Base-by-base conservation (phyloP, 2,329 filamentous ascomycete genomes). In the Paecilomyces sp. region DNA sequence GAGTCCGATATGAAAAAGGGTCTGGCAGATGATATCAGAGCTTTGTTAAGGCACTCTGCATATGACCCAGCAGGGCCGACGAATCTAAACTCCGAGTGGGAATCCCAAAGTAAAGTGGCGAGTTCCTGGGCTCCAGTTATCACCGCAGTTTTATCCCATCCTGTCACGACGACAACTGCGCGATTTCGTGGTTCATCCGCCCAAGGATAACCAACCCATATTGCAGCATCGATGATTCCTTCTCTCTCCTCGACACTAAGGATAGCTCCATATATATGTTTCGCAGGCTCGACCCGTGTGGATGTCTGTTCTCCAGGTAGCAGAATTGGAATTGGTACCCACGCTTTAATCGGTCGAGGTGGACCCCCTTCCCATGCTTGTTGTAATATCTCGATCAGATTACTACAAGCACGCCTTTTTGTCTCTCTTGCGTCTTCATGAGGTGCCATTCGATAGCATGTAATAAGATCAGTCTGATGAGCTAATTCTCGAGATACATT, bases 171-270 rank as follows among this genome's bases (percentile, higher is more conserved):
- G 2, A 83, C 75, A 1, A 70, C 78, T 0, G 80, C 82, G 6
- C 78, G 74, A 60, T 83, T 82, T 22, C 82, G 74, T 24, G 79
- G 80, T 65, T 82, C 81, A 60, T 84, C 82, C 0, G 82, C 82
- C 82, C 82, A 83, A 0, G 81, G 78, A 62, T 84, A 84, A 1
- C 82, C 82, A 0, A 83, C 81, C 81, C 82, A 84, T 30, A 83
- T 75, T 0, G 80, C 80, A 0, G 81, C 81, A 64, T 84, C 82
- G 12, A 83, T 68, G 1, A 83, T 70, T 0, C 76, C 78, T 0
- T 74, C 64, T 8, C 62, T 60, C 0, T 70, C 70, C 65, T 80
- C 80, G 0, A 82, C 75, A 0, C 64, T 67, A 0, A 80, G 74
- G 0, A 84, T 75, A 0, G 78, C 74, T 1, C 71, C 78, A 62